Conservation (phyloP, 805 yeast species). For the Candida quercuum region DNA sequence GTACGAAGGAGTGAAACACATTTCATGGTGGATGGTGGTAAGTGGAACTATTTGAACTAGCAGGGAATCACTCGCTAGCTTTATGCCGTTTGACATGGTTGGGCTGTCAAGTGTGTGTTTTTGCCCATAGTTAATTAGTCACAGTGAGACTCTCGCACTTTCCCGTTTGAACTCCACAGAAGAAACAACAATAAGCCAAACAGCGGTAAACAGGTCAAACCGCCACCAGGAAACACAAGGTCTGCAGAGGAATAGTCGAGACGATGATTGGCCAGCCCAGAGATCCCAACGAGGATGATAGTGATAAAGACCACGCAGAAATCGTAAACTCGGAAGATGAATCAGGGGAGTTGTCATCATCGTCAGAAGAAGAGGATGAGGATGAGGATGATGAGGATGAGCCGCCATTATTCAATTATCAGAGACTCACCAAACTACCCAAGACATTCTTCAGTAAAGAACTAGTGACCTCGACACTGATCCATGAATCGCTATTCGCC, state of each 20-base stretch:
- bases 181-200: too few species aligned
- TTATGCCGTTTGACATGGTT: too few species aligned
- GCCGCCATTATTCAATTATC: conserved; percentile 73
- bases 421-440: conserved; percentile 66
- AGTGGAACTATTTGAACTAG: too few species aligned
- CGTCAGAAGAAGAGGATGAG: conserved; percentile 7
- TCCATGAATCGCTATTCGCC: conserved; percentile 55
- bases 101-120: too few species aligned
- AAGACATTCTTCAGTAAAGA: conserved; percentile 66
- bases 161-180: too few species aligned
- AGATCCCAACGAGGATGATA: not conserved
- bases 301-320: not conserved
- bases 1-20: too few species aligned
- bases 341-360: conserved; percentile 12
- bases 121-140: too few species aligned
- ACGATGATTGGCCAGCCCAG: too few species aligned
- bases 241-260: not conserved
- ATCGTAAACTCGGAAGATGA: conserved; percentile 5
- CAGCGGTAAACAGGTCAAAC: not conserved
- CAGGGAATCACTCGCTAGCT: too few species aligned
- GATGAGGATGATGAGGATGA: conserved; percentile 45
- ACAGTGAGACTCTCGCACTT: too few species aligned
- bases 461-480: conserved; percentile 66
- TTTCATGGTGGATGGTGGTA: too few species aligned
- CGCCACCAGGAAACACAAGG: not conserved